Evolutionary conservation across 495 filamentous ascomycete species (phyloP), one percentile per base, ranked within the genome.

Genomic region (Hypoxylon crocopeplum): DNA sequence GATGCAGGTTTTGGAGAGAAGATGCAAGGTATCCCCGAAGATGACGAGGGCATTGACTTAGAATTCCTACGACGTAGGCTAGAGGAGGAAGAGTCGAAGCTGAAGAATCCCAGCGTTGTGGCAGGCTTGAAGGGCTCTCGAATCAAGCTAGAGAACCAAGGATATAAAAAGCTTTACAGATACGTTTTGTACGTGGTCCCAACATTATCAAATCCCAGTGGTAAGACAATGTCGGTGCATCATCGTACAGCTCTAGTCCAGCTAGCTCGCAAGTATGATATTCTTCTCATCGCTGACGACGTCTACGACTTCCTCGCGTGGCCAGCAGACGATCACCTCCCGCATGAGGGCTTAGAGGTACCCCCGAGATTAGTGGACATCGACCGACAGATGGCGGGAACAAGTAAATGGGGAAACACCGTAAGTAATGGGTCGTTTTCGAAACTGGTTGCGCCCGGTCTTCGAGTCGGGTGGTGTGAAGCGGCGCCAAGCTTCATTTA

Each of bases 271-370:
- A 75, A 85, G 38, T 86, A 83, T 60, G 84, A 93, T 67, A 86
- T 87, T 4, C 72, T 92, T 13, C 69, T 92, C 34, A 79, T 93
- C 8, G 78, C 81, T 0, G 90, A 93, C 67, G 90, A 93, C 69
- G 89, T 94, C 2, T 94, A 94, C 50, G 90, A 94, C 69, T 85
- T 87, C 59, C 77, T 94, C 0, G 82, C 85, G 65, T 91, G 88
- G 82, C 78, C 82, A 2, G 40, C 75, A 2, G 75, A 74, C 21
- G 70, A 69, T 0, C 39, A 45, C 7, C 48, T 48, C 7, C 15
- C 65, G 1, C 48, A 55, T 2, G 34, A 62, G 10, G 36, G 34
- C 58, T 63, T n/a, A 70, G 83, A 85, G 1, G 50, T 77, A 1
- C 55, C 87, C 1, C 88, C 89, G 2, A 79, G 90, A 0, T 62